These are phyloP conservation scores for Turritis glabra DNA, from an alignment of 345 rosid genomes.

Conservation along the genomic window DNA sequence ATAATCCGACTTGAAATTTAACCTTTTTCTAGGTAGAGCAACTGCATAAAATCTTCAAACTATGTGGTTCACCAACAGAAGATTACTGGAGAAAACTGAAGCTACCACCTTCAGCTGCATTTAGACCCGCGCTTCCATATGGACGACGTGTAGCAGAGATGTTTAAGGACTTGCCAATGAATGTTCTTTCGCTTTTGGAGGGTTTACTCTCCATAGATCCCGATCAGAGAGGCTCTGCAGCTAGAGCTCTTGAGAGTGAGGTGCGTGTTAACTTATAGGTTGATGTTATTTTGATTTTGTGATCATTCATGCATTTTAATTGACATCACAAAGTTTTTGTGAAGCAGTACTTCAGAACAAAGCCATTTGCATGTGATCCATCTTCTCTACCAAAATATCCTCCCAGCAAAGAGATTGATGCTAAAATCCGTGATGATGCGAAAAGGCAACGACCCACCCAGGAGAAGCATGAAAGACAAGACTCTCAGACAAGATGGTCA, in stretches of 20 bases:
- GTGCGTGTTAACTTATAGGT: slow-evolving; percentile 40
- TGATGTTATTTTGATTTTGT: not conserved
- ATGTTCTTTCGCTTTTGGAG: slow-evolving; percentile 71
- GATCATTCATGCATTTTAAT: slow-evolving; percentile 6
- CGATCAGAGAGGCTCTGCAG: slow-evolving; percentile 69
- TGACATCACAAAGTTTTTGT: slow-evolving; percentile 19
- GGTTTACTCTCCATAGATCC: slow-evolving; percentile 86
- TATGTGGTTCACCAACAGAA: slow-evolving; percentile 85
- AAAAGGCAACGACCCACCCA: slow-evolving; percentile 38
- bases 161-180: slow-evolving; percentile 61
- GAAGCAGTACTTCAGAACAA: slow-evolving; percentile 66
- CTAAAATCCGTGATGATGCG: slow-evolving; percentile 79
- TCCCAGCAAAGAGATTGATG: slow-evolving; percentile 96
- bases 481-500: slow-evolving; percentile 35
- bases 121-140: slow-evolving; percentile 81
- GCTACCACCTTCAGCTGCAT: slow-evolving; percentile 70
- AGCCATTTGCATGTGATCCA: slow-evolving; percentile 89
- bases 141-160: slow-evolving; percentile 64
- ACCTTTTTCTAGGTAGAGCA: slow-evolving; percentile 66
- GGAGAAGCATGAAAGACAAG: slow-evolving; percentile 39
- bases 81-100: slow-evolving; percentile 80
- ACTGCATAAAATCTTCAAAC: slow-evolving; percentile 77
- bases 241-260: slow-evolving; percentile 78
- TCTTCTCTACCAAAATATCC: slow-evolving; percentile 91
- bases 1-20: not conserved